Percentiles rank a stretch among this genome's conserved stretches.
Evolutionary conservation across 2,329 filamentous ascomycete genomes (phyloP).

Genomic region (Pseudogymnoascus sp.): DNA sequence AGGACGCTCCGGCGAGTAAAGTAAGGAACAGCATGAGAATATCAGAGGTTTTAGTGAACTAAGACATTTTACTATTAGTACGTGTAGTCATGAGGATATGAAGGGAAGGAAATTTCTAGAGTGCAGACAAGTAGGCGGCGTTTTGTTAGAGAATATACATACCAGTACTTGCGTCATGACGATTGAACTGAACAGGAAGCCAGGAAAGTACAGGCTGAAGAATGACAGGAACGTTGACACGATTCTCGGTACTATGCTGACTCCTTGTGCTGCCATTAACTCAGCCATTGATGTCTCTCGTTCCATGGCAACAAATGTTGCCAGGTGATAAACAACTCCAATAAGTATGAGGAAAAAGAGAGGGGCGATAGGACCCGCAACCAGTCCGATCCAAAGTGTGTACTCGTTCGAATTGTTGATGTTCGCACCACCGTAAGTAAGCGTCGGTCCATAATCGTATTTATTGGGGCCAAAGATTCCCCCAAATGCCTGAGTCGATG

Average conservation of each 20-base stretch:
- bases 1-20: slow-evolving; percentile 19
- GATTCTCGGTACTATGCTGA: slow-evolving; percentile 21
- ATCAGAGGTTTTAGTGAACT: slow-evolving; percentile 21
- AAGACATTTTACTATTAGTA: background rate
- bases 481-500: slow-evolving; percentile 17
- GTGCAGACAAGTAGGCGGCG: background rate
- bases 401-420: background rate
- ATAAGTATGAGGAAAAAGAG: slow-evolving; percentile 24
- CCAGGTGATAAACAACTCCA: slow-evolving; percentile 23
- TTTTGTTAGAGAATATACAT: background rate
- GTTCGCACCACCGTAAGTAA: background rate
- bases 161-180: slow-evolving; percentile 20
- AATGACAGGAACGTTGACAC: slow-evolving; percentile 23
- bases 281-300: slow-evolving; percentile 22
- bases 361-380: slow-evolving; percentile 18
- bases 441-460: background rate
- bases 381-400: slow-evolving; percentile 16
- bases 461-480: slow-evolving; percentile 15
- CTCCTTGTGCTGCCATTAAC: slow-evolving; percentile 22
- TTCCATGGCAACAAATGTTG: slow-evolving; percentile 22
- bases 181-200: slow-evolving; percentile 20
- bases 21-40: slow-evolving; percentile 22
- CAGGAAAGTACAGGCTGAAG: slow-evolving; percentile 21
- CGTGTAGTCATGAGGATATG: background rate
- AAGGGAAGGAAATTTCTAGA: background rate